Base-by-base conservation (phyloP, 116 monocot species). In the Dioscorea cayenensis region DNA sequence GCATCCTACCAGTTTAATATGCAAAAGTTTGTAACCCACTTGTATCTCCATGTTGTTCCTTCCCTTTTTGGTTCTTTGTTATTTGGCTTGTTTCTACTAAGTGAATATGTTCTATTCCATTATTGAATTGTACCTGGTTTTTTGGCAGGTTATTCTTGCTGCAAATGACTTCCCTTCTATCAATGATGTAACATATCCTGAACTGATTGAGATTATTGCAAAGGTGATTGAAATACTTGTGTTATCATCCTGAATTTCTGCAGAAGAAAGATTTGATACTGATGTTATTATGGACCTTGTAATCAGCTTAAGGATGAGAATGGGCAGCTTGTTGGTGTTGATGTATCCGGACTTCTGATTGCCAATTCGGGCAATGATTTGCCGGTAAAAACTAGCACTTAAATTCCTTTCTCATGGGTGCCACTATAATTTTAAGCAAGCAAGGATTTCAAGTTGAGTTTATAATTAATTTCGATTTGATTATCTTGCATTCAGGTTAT, bases 121-220 rank as follows among this genome's bases (percentile, higher is more conserved):
- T 50, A 71, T 32, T 64, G 35, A 10, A 70, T 77, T 21, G 23
- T 18, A 7, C 32, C 27, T 71, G 29, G 21, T 43, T 71, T 79
- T 29, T 48, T 86, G 60, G 7, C 81, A 97, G 97, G 97, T 97
- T 60, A 77, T 93, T 67, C 73, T 97, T 49, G 97, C 97, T 52
- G 97, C 97, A 36, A 97, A 97, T 82, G 97, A 97, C 71, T 73
- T 97, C 72, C 97, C 97, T 64, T 97, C 97, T 61, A 97, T 97
- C 52, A 97, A 93, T 73, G 97, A 97, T 68, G 81, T 97, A 29
- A 97, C 97, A 11, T 97, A 93, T 23, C 77, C 70, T 28, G 97
- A 97, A 70, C 80, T 97, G 71, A 65, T 86, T 28, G 90, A 90
- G 49, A 90, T 97, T 77, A 66, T 97, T 29, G 63, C 81, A 49